A percentile compares a stretch with the other conserved stretches of the same genome.
phyloP scores from a whole-genome alignment of 139 green algal species.

The Chlorella sp. region DNA sequence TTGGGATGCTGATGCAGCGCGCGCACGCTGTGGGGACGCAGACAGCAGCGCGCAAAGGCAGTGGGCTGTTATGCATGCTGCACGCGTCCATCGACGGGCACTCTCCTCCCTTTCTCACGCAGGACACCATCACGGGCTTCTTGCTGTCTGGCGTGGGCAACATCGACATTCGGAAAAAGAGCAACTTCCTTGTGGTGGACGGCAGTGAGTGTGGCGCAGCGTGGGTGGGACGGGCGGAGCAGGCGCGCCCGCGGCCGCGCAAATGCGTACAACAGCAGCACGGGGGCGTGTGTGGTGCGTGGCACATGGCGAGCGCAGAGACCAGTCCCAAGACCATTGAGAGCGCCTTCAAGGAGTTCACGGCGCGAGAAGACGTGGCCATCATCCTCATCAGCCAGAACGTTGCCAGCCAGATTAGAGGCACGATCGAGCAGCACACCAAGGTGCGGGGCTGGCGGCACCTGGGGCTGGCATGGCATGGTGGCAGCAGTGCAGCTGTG shows the following conservation, averaged over 20 bases:
- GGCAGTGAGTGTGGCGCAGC: constrained; percentile 43
- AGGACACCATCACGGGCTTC: constrained; percentile 97
- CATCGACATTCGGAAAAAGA: constrained; percentile 81
- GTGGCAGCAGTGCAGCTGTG: too few species aligned
- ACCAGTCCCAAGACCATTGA: constrained; percentile 63
- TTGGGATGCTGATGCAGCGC: too few species aligned
- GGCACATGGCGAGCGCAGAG: too few species aligned
- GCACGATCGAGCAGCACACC: neutral
- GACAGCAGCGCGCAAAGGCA: too few species aligned
- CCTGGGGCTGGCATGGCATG: too few species aligned
- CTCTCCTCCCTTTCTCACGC: neutral
- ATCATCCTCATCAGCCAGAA: constrained; percentile 94
- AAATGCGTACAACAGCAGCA: too few species aligned
- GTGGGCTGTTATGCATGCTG: neutral
- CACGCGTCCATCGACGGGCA: too few species aligned
- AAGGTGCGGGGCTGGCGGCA: neutral
- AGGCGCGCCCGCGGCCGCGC: too few species aligned
- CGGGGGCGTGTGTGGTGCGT: too few species aligned
- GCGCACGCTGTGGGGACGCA: too few species aligned
- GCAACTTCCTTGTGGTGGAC: constrained; percentile 95
- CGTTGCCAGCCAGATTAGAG: neutral
- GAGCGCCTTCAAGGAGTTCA: constrained; percentile 91
- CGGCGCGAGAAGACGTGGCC: constrained; percentile 83
- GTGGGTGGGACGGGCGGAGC: too few species aligned
- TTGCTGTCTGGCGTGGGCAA: constrained; percentile 93